These are phyloP conservation scores for Glycine latifolia DNA, from an alignment of 306 rosid genomes.

Conservation along the genomic window DNA sequence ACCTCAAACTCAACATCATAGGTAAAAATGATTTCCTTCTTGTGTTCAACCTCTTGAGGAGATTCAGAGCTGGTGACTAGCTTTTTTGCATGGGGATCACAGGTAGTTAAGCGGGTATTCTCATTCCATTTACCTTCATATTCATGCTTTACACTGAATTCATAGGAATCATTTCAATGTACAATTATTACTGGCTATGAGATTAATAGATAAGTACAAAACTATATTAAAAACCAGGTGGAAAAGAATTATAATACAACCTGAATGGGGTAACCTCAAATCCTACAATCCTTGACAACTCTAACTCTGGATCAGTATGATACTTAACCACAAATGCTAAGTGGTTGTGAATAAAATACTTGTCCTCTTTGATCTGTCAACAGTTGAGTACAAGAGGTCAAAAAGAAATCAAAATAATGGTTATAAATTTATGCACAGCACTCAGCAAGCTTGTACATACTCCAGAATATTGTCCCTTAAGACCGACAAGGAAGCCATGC, in stretches of 20 bases:
- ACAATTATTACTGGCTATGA: constrained; percentile 13
- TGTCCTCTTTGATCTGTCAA: constrained; percentile 36
- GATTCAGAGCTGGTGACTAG: constrained; percentile 26
- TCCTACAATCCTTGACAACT: constrained; percentile 43
- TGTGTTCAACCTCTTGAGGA: constrained; percentile 43
- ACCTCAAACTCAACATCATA: constrained; percentile 49
- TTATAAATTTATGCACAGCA: background rate
- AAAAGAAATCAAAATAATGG: background rate
- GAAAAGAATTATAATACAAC: constrained; percentile 34
- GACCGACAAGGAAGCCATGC: constrained; percentile 42
- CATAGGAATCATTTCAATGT: constrained; percentile 21
- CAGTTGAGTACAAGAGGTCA: constrained; percentile 14
- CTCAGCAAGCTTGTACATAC: constrained; percentile 32
- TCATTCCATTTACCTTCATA: constrained; percentile 38
- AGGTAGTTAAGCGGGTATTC: constrained; percentile 40
- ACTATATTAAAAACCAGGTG: background rate
- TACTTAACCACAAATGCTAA: constrained; percentile 43
- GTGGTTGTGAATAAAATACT: constrained; percentile 43
- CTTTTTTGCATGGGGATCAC: constrained; percentile 22
- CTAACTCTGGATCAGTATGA: constrained; percentile 33
- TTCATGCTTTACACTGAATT: constrained; percentile 44
- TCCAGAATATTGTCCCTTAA: constrained; percentile 34
- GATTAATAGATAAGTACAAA: constrained; percentile 1
- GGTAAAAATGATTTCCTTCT: constrained; percentile 36
- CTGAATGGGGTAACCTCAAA: constrained; percentile 48